Evolutionary conservation across 805 yeast species (phyloP), one percentile per base, ranked within the genome.

Genomic region (Kazachstania africana): DNA sequence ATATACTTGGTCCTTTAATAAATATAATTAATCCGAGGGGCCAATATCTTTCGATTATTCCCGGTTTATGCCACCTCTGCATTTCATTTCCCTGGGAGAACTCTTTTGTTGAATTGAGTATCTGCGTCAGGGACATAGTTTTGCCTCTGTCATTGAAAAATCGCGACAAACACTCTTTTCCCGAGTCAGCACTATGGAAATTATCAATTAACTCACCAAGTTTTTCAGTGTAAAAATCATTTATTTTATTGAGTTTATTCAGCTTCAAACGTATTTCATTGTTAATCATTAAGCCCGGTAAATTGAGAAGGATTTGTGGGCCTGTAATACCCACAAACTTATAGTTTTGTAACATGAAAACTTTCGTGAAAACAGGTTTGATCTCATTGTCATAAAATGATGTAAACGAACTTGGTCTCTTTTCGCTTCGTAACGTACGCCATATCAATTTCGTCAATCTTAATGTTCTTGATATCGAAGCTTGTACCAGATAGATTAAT

Each of bases 31-130:
- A 36, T 1, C 70, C 37, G 0, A 68, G 35, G 1, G 87, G 82
- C 95, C 94, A 85, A 53, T 74, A 72, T 33, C 82, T 64, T 2
- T 62, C 55, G 2, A 61, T 23, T 12, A 32, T 50, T 47, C 12
- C 29, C 25, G 5, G 37, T 24, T 4, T 21, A 9, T 8, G 21
- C 29, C 6, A 34, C 12, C 8, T 27, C 29, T 9, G 24, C 17
- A 8, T 19, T 8, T 13, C 10, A 19, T 8, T 8, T 19, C 6
- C 10, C n/a, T n/a, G n/a, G n/a, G n/a, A n/a, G n/a, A n/a, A n/a
- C n/a, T n/a, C n/a, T n/a, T n/a, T n/a, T n/a, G n/a, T n/a, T n/a
- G n/a, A n/a, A n/a, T n/a, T n/a, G n/a, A n/a, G n/a, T n/a, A n/a
- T n/a, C n/a, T n/a, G n/a, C n/a, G n/a, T n/a, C n/a, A n/a, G n/a